phyloP scores from a whole-genome alignment of 768 basidiomycete species.

The Dendrothele bispora region DNA sequence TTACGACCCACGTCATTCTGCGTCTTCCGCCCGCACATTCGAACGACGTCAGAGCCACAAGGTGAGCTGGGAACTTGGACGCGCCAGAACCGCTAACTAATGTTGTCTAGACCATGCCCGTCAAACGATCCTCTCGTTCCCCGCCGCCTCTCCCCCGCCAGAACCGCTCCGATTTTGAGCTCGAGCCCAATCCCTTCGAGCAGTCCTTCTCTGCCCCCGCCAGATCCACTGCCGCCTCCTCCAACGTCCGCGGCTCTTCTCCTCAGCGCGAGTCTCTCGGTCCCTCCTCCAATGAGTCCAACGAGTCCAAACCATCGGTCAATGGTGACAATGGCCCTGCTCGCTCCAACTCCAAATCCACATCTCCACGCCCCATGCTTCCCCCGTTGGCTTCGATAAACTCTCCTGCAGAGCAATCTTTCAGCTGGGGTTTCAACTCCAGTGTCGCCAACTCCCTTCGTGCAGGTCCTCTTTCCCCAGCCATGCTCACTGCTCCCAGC shows the following conservation, averaged over 20 bases:
- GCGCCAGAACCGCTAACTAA: too few species aligned
- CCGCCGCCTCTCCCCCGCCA: constrained; percentile 29
- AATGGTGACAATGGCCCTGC: constrained; percentile 2
- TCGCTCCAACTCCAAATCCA: constrained; percentile 33
- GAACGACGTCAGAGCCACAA: too few species aligned
- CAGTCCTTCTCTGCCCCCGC: constrained; percentile 76
- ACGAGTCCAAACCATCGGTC: constrained; percentile 24
- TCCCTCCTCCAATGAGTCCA: constrained; percentile 30
- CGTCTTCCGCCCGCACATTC: too few species aligned
- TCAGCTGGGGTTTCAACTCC: constrained; percentile 69
- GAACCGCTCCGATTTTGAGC: constrained; percentile 65
- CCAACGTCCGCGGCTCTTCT: constrained; percentile 48
- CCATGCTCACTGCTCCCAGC: constrained; percentile 91
- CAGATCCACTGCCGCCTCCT: constrained; percentile 32
- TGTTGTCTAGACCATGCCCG: too few species aligned
- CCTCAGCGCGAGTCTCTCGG: constrained; percentile 25
- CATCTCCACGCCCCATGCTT: constrained; percentile 67
- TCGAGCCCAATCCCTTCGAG: constrained; percentile 94
- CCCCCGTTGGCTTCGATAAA: constrained; percentile 81
- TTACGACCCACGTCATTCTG: too few species aligned
- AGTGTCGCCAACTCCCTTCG: constrained; percentile 76
- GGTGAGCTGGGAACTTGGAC: too few species aligned
- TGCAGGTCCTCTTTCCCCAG: constrained; percentile 91
- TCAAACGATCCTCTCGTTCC: constrained; percentile 2
- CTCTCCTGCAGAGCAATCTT: constrained; percentile 62